Conservation (phyloP, 2,329 filamentous ascomycete species). For the Aspergillus quadricinctus region DNA sequence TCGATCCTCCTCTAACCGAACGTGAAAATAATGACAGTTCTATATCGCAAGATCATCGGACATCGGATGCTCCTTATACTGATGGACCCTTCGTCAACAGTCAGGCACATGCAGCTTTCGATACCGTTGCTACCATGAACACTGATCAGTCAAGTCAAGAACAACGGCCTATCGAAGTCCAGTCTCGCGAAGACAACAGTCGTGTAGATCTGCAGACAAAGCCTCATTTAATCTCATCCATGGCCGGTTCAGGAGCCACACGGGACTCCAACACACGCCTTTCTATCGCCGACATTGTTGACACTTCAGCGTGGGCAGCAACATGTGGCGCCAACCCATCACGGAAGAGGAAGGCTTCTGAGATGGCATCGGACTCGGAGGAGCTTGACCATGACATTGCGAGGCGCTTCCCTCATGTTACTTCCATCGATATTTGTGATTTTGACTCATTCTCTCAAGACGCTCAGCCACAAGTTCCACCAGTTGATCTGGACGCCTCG, state of each 20-base stretch:
- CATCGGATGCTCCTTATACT: slow-evolving; percentile 7
- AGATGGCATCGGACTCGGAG: slow-evolving; percentile 17
- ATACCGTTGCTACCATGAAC: neutral
- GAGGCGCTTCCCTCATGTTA: neutral
- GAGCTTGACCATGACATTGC: neutral
- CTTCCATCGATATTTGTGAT: neutral
- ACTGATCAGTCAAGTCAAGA: neutral
- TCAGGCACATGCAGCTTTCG: neutral
- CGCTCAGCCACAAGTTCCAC: slow-evolving; percentile 20
- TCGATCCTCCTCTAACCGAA: neutral
- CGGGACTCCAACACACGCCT: slow-evolving; percentile 8
- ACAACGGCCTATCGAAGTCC: neutral
- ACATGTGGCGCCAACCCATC: neutral
- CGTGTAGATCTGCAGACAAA: neutral
- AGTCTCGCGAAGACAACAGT: neutral
- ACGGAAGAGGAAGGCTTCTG: slow-evolving; percentile 28
- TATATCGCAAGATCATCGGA: neutral
- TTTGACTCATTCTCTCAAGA: slow-evolving; percentile 13
- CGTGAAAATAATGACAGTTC: neutral
- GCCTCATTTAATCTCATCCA: neutral
- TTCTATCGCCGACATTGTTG: slow-evolving; percentile 15
- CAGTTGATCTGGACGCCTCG: slow-evolving; percentile 9
- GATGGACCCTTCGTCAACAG: slow-evolving; percentile 20
- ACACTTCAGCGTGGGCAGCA: slow-evolving; percentile 2
- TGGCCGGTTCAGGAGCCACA: neutral